Evolutionary conservation across 2,329 filamentous ascomycete species (phyloP).

Genomic region (Dactylonectria estremocensis): DNA sequence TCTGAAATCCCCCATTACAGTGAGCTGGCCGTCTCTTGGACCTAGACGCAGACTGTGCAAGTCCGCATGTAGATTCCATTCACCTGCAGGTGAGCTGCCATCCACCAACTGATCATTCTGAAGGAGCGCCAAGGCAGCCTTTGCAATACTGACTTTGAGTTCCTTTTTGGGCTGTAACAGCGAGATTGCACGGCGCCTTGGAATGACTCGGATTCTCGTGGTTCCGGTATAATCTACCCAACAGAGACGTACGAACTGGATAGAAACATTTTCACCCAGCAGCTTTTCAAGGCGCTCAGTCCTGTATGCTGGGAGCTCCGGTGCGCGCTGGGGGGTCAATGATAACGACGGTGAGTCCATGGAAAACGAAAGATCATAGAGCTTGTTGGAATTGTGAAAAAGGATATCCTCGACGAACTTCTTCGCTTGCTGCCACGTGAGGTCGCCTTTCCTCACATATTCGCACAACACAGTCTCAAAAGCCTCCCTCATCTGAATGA

Average conservation of each 20-base stretch:
- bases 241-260: slow-evolving; percentile 65
- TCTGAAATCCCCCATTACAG: slow-evolving; percentile 77
- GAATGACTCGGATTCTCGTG: slow-evolving; percentile 84
- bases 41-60: slow-evolving; percentile 73
- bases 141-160: slow-evolving; percentile 72
- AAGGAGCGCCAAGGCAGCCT: slow-evolving; percentile 75
- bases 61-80: slow-evolving; percentile 78
- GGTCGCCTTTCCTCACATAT: slow-evolving; percentile 73
- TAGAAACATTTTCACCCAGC: not conserved
- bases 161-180: slow-evolving; percentile 61
- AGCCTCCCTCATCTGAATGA: slow-evolving; percentile 79
- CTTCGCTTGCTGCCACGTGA: slow-evolving; percentile 74
- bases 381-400: slow-evolving; percentile 81
- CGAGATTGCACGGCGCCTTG: slow-evolving; percentile 69
- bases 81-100: slow-evolving; percentile 71
- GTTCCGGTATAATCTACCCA: slow-evolving; percentile 81
- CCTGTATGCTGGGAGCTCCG: not conserved
- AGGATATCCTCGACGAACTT: slow-evolving; percentile 76
- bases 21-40: slow-evolving; percentile 73
- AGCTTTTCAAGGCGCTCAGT: not conserved
- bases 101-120: slow-evolving; percentile 75
- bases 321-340: not conserved
- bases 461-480: slow-evolving; percentile 78
- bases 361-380: slow-evolving; percentile 75
- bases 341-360: slow-evolving; percentile 49